Percentiles rank a stretch among this genome's conserved stretches.
These are phyloP conservation scores for Neurospora tetrasperma DNA, from an alignment of 495 filamentous ascomycete genomes.

Conservation along the genomic window DNA sequence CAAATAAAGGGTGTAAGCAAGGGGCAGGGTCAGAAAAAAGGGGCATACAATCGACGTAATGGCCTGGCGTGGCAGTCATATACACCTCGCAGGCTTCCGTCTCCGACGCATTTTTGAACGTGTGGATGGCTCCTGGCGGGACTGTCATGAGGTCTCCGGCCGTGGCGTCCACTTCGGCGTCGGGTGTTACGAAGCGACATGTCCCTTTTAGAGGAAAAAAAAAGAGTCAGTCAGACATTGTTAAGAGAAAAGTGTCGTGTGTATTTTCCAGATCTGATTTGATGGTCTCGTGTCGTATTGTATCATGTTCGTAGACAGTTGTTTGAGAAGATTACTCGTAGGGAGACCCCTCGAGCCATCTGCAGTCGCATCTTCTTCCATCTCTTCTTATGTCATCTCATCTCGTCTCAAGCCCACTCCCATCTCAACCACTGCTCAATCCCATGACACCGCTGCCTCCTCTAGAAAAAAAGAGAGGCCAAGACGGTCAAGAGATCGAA, in stretches of 20 bases:
- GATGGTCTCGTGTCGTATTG: too few species aligned
- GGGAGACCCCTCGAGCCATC: too few species aligned
- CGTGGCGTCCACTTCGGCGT: constrained; percentile 33
- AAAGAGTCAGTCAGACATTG: neutral
- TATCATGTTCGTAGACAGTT: too few species aligned
- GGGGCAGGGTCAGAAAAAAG: neutral
- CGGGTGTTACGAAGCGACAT: constrained; percentile 30
- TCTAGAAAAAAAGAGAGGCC: too few species aligned
- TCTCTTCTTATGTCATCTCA: neutral
- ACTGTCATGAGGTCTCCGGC: constrained; percentile 43
- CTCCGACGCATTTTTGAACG: constrained; percentile 44
- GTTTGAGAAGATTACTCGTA: too few species aligned
- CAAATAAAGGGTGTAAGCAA: neutral
- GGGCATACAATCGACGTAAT: neutral
- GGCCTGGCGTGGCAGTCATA: constrained; percentile 43
- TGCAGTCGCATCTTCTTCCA: neutral
- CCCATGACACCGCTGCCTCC: neutral
- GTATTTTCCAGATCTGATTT: too few species aligned
- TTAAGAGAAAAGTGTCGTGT: neutral
- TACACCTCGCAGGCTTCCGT: constrained; percentile 42
- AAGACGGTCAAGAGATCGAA: too few species aligned
- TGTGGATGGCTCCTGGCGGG: constrained; percentile 40
- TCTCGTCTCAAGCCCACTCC: neutral
- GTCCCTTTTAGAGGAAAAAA: constrained; percentile 6
- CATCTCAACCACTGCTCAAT: neutral